These are phyloP conservation scores for Passalora sequoiae DNA, from an alignment of 2,329 filamentous ascomycete species.

Conservation along the genomic window DNA sequence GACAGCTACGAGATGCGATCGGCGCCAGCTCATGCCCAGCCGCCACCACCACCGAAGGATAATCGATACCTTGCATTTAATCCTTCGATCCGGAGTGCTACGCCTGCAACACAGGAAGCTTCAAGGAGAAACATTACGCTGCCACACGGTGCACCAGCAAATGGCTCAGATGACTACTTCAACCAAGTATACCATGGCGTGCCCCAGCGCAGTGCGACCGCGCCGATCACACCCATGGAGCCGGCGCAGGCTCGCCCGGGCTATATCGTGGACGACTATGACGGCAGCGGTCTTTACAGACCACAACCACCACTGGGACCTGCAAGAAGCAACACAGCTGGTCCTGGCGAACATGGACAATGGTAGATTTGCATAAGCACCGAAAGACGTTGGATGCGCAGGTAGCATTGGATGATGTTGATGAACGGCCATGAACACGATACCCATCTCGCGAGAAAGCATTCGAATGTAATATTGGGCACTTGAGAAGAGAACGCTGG, in stretches of 20 bases:
- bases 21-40: constrained; percentile 13
- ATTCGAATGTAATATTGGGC: not conserved
- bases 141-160: constrained; percentile 6
- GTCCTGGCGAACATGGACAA: not conserved
- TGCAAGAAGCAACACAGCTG: not conserved
- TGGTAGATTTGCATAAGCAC: not conserved
- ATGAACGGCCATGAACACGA: constrained; percentile 1
- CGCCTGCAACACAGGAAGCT: constrained; percentile 8
- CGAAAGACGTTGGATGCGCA: not conserved
- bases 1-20: constrained; percentile 34
- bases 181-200: constrained; percentile 8
- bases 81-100: constrained; percentile 17
- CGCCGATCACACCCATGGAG: constrained; percentile 11
- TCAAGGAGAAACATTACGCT: constrained; percentile 22
- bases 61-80: constrained; percentile 33
- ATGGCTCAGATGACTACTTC: constrained; percentile 19
- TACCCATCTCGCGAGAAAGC: not conserved
- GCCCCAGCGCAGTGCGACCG: constrained; percentile 22
- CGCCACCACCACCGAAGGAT: constrained; percentile 11
- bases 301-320: constrained; percentile 1
- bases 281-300: constrained; percentile 6
- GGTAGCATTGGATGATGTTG: constrained; percentile 2
- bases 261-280: constrained; percentile 8
- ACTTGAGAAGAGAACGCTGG: not conserved
- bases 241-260: constrained; percentile 1